Conservation (phyloP, 2,329 filamentous ascomycete genomes). For the Teratosphaeria nubilosa region DNA sequence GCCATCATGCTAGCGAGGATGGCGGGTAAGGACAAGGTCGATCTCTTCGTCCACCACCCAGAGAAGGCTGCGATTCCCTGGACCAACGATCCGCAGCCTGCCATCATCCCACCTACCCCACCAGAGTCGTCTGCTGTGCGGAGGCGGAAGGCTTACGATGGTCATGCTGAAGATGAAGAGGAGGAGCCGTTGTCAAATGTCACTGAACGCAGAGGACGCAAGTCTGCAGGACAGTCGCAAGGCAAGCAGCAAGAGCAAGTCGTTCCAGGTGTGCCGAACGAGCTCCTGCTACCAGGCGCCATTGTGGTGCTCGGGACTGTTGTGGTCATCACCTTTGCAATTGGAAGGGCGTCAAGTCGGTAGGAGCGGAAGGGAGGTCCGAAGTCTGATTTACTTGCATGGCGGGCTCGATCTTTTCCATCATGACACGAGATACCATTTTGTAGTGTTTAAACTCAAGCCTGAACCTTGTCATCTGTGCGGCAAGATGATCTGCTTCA, state of each 20-base stretch:
- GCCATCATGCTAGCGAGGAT: conserved; percentile 76
- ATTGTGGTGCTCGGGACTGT: conserved; percentile 92
- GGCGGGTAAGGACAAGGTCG: conserved; percentile 77
- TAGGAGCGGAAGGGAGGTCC: neutral
- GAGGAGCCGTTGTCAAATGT: conserved; percentile 29
- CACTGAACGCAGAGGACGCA: conserved; percentile 24
- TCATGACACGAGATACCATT: neutral
- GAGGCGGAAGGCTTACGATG: conserved; percentile 36
- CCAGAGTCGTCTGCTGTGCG: conserved; percentile 38
- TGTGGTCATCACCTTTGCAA: conserved; percentile 84
- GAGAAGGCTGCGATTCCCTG: conserved; percentile 71
- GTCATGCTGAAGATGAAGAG: conserved; percentile 48
- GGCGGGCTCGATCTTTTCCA: neutral
- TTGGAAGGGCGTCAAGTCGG: conserved; percentile 34
- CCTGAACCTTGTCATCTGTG: neutral
- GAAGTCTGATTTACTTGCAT: neutral
- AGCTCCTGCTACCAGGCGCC: conserved; percentile 82
- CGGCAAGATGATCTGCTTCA: neutral
- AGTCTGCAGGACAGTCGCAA: conserved; percentile 23
- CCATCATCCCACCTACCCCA: conserved; percentile 39
- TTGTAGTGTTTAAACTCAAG: neutral
- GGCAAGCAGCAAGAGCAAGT: conserved; percentile 57
- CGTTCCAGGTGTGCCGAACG: conserved; percentile 86
- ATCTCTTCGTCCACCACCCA: conserved; percentile 91
- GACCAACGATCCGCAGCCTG: conserved; percentile 50